Evolutionary conservation across 164 flowering plant genomes (phyloP).

Genomic region (Hamamelis virginiana): DNA sequence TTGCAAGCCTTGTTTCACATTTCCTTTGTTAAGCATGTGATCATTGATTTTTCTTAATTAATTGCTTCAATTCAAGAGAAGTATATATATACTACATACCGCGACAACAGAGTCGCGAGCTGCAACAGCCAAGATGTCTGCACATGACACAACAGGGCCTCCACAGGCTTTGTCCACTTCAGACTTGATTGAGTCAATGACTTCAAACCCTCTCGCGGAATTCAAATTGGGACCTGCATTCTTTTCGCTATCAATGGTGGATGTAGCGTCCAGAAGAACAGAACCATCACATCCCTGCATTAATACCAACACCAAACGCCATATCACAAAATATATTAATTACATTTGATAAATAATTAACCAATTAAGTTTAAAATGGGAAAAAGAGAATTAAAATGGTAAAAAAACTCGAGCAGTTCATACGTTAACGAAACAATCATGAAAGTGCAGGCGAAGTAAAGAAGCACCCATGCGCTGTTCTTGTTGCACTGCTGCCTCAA

Average conservation of each 20-base stretch:
- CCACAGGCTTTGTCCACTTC: constrained; percentile 36
- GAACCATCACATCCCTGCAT: constrained; percentile 70
- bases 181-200: constrained; percentile 40
- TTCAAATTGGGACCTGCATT: constrained; percentile 33
- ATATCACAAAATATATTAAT: too few species aligned
- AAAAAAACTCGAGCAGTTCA: background rate
- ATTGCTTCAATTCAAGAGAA: too few species aligned
- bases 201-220: constrained; percentile 42
- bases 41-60: too few species aligned
- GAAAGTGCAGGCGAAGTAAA: too few species aligned
- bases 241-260: constrained; percentile 40
- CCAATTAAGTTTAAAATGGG: too few species aligned
- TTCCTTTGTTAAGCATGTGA: too few species aligned
- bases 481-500: constrained; percentile 9
- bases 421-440: constrained; percentile 23
- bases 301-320: background rate
- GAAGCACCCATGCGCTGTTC: constrained; percentile 32
- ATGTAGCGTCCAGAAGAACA: constrained; percentile 37
- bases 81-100: constrained; percentile 17
- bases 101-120: constrained; percentile 47
- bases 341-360: too few species aligned
- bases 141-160: constrained; percentile 44
- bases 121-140: constrained; percentile 49
- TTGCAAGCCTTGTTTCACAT: too few species aligned
- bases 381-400: background rate